Base-by-base conservation (phyloP, 805 yeast genomes). In the Metschnikowia cerradonensis region DNA sequence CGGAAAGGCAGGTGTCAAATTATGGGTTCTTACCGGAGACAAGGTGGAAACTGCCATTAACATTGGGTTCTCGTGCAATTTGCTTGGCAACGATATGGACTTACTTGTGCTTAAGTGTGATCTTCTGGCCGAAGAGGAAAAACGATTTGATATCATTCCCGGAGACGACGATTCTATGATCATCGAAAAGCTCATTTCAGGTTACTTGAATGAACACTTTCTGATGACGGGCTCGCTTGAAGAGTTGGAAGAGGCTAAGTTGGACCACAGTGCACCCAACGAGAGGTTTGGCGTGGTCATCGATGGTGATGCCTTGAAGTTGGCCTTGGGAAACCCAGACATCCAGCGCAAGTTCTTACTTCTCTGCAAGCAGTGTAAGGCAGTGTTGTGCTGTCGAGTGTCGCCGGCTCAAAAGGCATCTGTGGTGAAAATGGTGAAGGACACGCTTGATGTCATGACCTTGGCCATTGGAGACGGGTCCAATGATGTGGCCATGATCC, bases 21-120 rank as follows among this genome's bases (percentile, higher is more conserved):
- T 88, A 48, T 88, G 95, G 95, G 94, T 88, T 43, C 72, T 88
- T 45, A 88, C 95, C 2, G 95, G 95, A 70, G 95, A 88, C 66
- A 87, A 86, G 66, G 88, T 88, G n/a, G 95, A 88, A 67, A 88
- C 95, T 32, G 95, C 94, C 11, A 87, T 88, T 59, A 88, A 88
- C 61, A 88, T 88, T 72, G 95, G 94, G 3, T 88, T 88, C 63
- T 85, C 91, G 2, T 88, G 95, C 77, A 88, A 88, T 60, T 70
- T 88, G 49, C 72, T 88, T 50, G 85, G 84, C 49, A 84, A 78
- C 56, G 88, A 85, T 43, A 87, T 88, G 95, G 85, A 88, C 58
- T 68, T 88, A 23, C 65, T 88, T 47, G 82, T 88, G 10, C 67
- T 87, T 47, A 81, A 71, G 52, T 61, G 71, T 1, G 61, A 65